Evolutionary conservation across 441 rosid species (phyloP), one percentile per base, ranked within the genome.

Genomic region (Croton laevigatus): DNA sequence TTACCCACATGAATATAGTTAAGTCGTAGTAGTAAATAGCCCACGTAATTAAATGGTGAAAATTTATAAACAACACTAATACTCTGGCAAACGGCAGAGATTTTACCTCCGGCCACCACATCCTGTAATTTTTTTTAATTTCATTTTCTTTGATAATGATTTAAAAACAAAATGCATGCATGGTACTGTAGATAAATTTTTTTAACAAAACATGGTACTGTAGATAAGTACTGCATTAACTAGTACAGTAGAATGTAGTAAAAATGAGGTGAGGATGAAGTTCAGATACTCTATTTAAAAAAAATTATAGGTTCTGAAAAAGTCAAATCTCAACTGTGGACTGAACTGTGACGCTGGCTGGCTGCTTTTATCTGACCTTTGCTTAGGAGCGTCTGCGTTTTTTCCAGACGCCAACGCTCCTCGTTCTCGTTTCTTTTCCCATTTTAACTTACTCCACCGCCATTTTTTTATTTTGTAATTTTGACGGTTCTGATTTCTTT

Each of bases 311-410:
- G 52, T 61, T 61, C 10, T 42, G 27, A 0, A 60, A 51, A 68
- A 62, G 62, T 71, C 74, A 71, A 71, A 42, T 16, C 36, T 4
- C 16, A 6, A 13, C 51, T 40, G 20, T n/a, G 45, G 22, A 37
- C 65, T 70, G 32, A 27, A 27, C 32, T 27, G 32, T 27, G 32
- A 27, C 2, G 32, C 32, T 27, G 32, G 32, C 32, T 27, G 32
- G 32, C 52, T n/a, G 37, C 37, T 8, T 14, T 16, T 5, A 59
- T 49, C 73, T 36, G 66, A 37, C 49, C 66, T 8, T 20, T n/a
- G 59, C 60, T 36, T 44, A 3, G 58, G 44, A 63, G 27, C 11
- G 58, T 53, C 52, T 46, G 52, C 52, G 6, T 20, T 19, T 13
- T 22, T 17, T 55, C 23, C 42, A 14, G n/a, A 51, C 19, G 6